Base-by-base conservation (phyloP, 345 rosid genomes). In the Populus nigra region DNA sequence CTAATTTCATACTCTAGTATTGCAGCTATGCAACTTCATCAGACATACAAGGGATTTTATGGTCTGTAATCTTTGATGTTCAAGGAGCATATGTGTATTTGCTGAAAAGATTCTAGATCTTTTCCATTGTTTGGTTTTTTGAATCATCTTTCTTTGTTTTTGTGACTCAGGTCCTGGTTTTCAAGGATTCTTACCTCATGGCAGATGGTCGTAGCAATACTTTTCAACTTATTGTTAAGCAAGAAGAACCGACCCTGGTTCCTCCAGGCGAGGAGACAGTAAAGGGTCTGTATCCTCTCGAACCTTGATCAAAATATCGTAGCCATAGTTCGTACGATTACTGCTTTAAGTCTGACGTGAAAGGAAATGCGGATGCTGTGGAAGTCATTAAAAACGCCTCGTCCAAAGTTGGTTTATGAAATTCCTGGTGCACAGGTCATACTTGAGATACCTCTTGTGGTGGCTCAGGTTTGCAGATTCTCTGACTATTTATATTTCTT, bases 271-370 rank as follows among this genome's bases (percentile, higher is more conserved):
- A 87, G 79, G 89, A 91, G 75, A 94, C 97, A 6, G 76, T 84
- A 71, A 90, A 82, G 73, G 95, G 94, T 72, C 79, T 86, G 7
- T 88, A 91, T 87, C 94, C 25, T 94, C 39, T 87, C 90, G 0
- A 94, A 91, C 86, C 97, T 94, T 43, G 97, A 94, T 78, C 97
- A 94, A 82, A 94, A 94, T 88, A 89, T 94, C 20, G 97, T 97
- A 0, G 93, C 90, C 63, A 86, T 85, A 43, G 89, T 94, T 55
- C 89, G 91, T 16, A 89, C 98, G n/a, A 78, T 89, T 93, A 91
- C 88, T 91, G 91, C 89, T 91, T 90, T 68, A 89, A 90, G 80
- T 89, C 97, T 33, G 86, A 85, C 33, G 62, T 86, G 29, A 90
- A 77, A 78, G 89, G 93, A 68, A 94, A 88, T 83, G 89, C 87